Conservation (phyloP, 371 early-diverging fungal genomes). For the Lichtheimia corymbifera region DNA sequence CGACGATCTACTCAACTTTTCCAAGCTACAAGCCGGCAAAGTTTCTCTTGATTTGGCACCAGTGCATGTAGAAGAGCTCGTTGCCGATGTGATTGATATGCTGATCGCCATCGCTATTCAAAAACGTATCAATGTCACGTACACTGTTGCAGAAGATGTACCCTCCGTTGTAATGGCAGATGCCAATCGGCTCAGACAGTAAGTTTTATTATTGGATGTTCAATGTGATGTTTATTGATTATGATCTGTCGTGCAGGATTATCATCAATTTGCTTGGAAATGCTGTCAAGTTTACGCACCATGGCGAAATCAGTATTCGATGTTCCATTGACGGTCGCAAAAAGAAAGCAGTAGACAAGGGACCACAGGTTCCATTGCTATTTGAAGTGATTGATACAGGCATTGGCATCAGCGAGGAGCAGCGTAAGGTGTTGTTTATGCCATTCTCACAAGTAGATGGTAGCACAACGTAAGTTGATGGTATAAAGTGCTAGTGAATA, state of each 20-base stretch:
- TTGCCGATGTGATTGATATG: conserved; percentile 58
- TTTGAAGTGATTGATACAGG: conserved; percentile 55
- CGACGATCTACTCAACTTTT: conserved; percentile 65
- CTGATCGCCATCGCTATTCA: conserved; percentile 54
- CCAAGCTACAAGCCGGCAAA: conserved; percentile 65
- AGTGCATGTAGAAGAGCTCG: conserved; percentile 50
- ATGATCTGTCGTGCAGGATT: conserved; percentile 14
- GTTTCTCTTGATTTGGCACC: conserved; percentile 53
- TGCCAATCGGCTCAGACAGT: conserved; percentile 46
- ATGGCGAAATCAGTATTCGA: conserved; percentile 20
- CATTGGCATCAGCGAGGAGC: conserved; percentile 58
- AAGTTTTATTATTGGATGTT: conserved; percentile 16
- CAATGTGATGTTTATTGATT: not conserved
- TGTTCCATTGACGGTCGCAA: conserved; percentile 31
- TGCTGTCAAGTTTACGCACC: conserved; percentile 31
- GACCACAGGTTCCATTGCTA: conserved; percentile 20
- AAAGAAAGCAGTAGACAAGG: not conserved
- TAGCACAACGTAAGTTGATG: conserved; percentile 38
- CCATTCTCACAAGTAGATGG: conserved; percentile 61
- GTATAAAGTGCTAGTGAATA: not conserved
- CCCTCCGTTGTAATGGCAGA: conserved; percentile 47
- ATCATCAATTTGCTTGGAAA: conserved; percentile 43
- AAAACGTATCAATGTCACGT: conserved; percentile 50
- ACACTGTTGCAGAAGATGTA: conserved; percentile 38
- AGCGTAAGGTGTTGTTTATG: conserved; percentile 56